Evolutionary conservation across 73 alveolate species (phyloP).

Genomic region (Stentor coeruleus): DNA sequence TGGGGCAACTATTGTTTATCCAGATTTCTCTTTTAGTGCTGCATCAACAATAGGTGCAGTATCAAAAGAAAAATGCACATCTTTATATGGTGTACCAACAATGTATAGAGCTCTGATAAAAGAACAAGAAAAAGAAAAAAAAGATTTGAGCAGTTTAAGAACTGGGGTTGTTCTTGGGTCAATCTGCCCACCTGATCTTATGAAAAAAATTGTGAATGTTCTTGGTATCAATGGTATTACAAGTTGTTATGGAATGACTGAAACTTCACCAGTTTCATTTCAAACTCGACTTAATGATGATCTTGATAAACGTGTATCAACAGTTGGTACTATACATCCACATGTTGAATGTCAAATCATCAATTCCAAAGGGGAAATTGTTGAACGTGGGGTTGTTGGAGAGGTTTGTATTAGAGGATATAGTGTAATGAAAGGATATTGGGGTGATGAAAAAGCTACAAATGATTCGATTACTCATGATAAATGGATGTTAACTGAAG

Average conservation of each 20-base stretch:
- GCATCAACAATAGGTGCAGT: slow-evolving; percentile 43
- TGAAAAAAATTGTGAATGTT: slow-evolving; percentile 25
- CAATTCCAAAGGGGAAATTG: slow-evolving; percentile 21
- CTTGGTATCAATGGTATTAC: slow-evolving; percentile 31
- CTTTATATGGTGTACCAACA: slow-evolving; percentile 77
- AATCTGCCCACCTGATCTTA: slow-evolving; percentile 50
- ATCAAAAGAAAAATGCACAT: slow-evolving; percentile 44
- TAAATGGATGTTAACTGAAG: slow-evolving; percentile 70
- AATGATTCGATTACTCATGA: slow-evolving; percentile 45
- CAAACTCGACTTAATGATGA: slow-evolving; percentile 36
- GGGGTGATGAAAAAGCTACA: slow-evolving; percentile 72
- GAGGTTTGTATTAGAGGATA: slow-evolving; percentile 67
- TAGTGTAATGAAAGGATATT: slow-evolving; percentile 61
- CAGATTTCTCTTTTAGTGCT: slow-evolving; percentile 65
- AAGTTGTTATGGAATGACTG: slow-evolving; percentile 41
- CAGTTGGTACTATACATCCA: slow-evolving; percentile 47
- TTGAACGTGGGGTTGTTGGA: slow-evolving; percentile 38
- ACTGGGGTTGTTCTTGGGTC: slow-evolving; percentile 76
- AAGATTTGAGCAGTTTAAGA: slow-evolving; percentile 37
- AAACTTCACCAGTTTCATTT: slow-evolving; percentile 39
- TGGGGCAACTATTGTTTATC: slow-evolving; percentile 70
- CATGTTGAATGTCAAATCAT: slow-evolving; percentile 32
- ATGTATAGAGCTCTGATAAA: slow-evolving; percentile 61
- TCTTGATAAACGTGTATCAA: too few relatives aligned
- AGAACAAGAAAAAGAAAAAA: slow-evolving; percentile 36